Evolutionary conservation across 352 stramenopile species (phyloP).

Genomic region (Globisporangium camurandrum): DNA sequence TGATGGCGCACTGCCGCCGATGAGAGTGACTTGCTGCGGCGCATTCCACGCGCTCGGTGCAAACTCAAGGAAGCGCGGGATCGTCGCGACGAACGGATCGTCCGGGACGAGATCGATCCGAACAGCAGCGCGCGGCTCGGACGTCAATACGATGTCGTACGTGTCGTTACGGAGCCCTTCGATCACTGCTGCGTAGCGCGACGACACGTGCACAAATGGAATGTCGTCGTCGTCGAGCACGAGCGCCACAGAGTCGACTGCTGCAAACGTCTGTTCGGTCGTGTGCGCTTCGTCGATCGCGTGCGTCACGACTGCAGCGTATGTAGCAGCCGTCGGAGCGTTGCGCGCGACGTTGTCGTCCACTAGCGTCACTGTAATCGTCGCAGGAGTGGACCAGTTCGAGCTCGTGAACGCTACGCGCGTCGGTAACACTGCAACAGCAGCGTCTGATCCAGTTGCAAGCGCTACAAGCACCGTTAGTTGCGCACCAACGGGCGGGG

Average conservation of each 20-base stretch:
- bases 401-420: conserved; percentile 25
- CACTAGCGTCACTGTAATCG: conserved; percentile 18
- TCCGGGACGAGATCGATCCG: conserved; percentile 19
- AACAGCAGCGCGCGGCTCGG: conserved; percentile 31
- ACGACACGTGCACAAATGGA: conserved; percentile 42
- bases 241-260: conserved; percentile 23
- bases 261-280: conserved; percentile 25
- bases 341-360: conserved; percentile 22
- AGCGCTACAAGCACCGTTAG: conserved; percentile 3
- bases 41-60: conserved; percentile 26
- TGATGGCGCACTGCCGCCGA: not conserved
- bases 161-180: conserved; percentile 39
- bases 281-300: conserved; percentile 21
- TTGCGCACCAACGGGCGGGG: conserved; percentile 15
- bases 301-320: conserved; percentile 23
- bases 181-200: conserved; percentile 33
- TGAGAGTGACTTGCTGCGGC: conserved; percentile 25
- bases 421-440: conserved; percentile 22
- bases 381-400: conserved; percentile 32
- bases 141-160: conserved; percentile 40
- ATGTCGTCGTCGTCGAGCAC: conserved; percentile 46
- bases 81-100: conserved; percentile 6
- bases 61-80: conserved; percentile 28
- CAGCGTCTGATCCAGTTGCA: not conserved
- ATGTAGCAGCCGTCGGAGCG: conserved; percentile 8